Base-by-base conservation (phyloP, 1,284 basidiomycete species). In the Leccinum ponderosum region DNA sequence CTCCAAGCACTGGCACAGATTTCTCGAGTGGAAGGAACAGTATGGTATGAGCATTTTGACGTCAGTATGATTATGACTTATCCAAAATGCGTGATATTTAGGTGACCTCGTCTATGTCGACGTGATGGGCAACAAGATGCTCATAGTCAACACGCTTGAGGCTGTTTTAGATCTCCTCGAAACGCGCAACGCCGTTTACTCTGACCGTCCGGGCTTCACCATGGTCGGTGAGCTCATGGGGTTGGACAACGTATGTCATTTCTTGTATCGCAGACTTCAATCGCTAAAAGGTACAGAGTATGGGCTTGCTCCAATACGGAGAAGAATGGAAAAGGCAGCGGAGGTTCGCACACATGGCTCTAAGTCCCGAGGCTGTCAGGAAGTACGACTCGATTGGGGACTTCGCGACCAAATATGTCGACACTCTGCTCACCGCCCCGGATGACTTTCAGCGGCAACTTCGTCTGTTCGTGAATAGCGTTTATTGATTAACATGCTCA, bases 191-290 rank as follows among this genome's bases (percentile, higher is more conserved):
- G 61, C 57, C 2, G 70, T 69, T 6, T 79, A 79, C 56, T 76
- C 76, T 3, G 68, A 76, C 56, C 66, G 78, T 8, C 77, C 78
- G 0, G 54, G 50, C 1, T 76, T 78, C 51, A 73, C 71, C 1
- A 71, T 77, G 33, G 71, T 70, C 3, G 69, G 76, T 5, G 75
- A 78, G 55, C 68, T 79, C n/a, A 77, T 77, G 73, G 66, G 62
- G 4, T 59, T 76, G 3, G 63, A 67, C 35, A 62, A 70, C 25
- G 76, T 76, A 56, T 14, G 65, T 35, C 8, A 25, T 33, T 15
- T 12, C 17, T 25, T 57, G 9, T 6, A 3, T 8, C 15, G 33
- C 5, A 6, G 6, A 22, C 15, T 11, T 9, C 3, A n/a, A 6
- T 17, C 20, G 12, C 33, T 53, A n/a, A 53, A 35, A 6, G 1